phyloP scores from a whole-genome alignment of 2,329 filamentous ascomycete species.

The Trichoderma pleuroti region DNA sequence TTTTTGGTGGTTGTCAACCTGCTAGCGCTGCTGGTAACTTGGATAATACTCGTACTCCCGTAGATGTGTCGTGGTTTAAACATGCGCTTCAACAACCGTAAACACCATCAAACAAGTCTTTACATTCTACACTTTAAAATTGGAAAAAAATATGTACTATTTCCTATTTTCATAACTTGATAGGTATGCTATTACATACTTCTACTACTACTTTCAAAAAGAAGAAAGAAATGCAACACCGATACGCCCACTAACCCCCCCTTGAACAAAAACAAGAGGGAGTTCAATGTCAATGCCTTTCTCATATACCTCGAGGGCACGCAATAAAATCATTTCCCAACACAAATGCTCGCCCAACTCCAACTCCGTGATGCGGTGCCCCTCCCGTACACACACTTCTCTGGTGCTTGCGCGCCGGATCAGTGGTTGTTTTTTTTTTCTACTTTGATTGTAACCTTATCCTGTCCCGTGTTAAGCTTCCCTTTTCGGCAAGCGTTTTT shows the following conservation, averaged over 20 bases:
- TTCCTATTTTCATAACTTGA: neutral
- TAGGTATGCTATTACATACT: neutral
- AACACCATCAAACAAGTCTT: neutral
- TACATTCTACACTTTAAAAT: neutral
- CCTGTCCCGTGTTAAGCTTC: neutral
- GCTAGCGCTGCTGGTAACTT: no score
- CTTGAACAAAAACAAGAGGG: neutral
- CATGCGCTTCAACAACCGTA: neutral
- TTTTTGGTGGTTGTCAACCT: neutral
- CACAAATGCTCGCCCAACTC: neutral
- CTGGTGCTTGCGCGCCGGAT: slow-evolving; percentile 7
- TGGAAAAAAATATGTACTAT: neutral
- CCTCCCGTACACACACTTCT: neutral
- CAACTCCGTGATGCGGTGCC: slow-evolving; percentile 7
- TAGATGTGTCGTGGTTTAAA: neutral
- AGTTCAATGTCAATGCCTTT: neutral
- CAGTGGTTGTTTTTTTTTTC: neutral
- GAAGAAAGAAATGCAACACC: neutral
- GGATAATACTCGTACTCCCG: no score
- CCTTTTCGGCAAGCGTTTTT: neutral
- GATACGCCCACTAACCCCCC: neutral
- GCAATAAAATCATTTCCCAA: neutral
- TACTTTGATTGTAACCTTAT: neutral
- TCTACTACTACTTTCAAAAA: neutral
- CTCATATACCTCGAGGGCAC: neutral